Conservation (phyloP, 805 yeast genomes). For the Candida ipomoeae region DNA sequence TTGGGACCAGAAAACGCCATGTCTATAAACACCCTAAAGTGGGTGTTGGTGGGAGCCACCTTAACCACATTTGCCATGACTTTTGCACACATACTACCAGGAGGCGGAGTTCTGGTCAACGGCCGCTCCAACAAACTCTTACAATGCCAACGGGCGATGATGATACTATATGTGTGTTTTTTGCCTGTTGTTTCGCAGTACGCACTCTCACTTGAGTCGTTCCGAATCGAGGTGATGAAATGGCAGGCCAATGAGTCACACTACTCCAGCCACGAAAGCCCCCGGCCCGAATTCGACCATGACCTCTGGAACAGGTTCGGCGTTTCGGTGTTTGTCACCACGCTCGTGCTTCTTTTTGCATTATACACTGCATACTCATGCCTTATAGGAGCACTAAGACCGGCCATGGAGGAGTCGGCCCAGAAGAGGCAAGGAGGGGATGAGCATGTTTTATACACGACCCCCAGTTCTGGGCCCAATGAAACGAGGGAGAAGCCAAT, state of each 20-base stretch:
- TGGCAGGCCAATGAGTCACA: not conserved
- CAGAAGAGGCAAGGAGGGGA: not conserved
- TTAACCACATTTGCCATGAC: not conserved
- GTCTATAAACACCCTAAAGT: not conserved
- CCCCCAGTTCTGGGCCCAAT: not conserved
- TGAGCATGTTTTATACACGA: not conserved
- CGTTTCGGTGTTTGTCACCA: not conserved
- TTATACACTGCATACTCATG: not conserved
- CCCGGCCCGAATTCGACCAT: not conserved
- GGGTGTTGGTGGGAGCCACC: constrained; percentile 1
- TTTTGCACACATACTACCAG: not conserved
- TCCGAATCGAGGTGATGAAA: not conserved
- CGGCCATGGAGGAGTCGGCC: not conserved
- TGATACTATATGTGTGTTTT: not conserved
- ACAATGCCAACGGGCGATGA: not conserved
- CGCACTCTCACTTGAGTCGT: not conserved
- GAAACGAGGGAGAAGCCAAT: not conserved
- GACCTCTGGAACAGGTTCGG: constrained; percentile 1
- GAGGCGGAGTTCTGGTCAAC: not conserved
- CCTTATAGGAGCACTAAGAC: not conserved
- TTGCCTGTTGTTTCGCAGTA: not conserved
- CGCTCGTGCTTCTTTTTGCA: not conserved
- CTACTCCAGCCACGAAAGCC: not conserved
- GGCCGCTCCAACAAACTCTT: not conserved
- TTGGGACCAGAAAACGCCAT: not conserved